Evolutionary conservation across 1,284 basidiomycete genomes (phyloP).

Genomic region (Xerocomus alliaceus): DNA sequence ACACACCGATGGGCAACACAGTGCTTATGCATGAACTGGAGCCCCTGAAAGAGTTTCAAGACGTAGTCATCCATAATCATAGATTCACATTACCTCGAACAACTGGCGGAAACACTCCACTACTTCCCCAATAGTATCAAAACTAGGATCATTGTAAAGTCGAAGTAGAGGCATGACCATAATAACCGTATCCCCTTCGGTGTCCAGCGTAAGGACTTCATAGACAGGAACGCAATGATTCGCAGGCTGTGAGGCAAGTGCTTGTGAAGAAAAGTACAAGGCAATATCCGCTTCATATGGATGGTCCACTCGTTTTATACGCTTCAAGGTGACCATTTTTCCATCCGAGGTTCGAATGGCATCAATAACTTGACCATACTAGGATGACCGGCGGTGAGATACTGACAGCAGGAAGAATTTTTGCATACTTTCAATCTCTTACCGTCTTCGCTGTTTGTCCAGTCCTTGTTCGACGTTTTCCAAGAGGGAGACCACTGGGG

Average conservation of each 20-base stretch:
- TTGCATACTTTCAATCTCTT: slow-evolving; percentile 4
- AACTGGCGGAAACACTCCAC: slow-evolving; percentile 45
- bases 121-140: slow-evolving; percentile 44
- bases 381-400: neutral
- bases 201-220: slow-evolving; percentile 33
- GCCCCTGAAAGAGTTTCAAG: slow-evolving; percentile 16
- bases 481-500: slow-evolving; percentile 48
- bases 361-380: slow-evolving; percentile 37
- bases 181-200: slow-evolving; percentile 17
- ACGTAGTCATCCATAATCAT: neutral
- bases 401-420: neutral
- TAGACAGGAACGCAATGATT: slow-evolving; percentile 48
- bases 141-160: slow-evolving; percentile 29
- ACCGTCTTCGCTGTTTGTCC: slow-evolving; percentile 1
- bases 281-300: slow-evolving; percentile 39
- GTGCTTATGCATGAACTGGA: slow-evolving; percentile 29
- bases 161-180: slow-evolving; percentile 45
- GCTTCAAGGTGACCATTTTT: slow-evolving; percentile 39
- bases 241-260: slow-evolving; percentile 20
- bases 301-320: slow-evolving; percentile 12
- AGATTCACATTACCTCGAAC: slow-evolving; percentile 41
- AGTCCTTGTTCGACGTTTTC: slow-evolving; percentile 22
- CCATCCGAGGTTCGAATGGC: slow-evolving; percentile 42
- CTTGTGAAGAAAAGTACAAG: slow-evolving; percentile 26
- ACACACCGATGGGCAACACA: slow-evolving; percentile 19